phyloP scores from a whole-genome alignment of 768 basidiomycete species.

The Scleroderma citrinum region DNA sequence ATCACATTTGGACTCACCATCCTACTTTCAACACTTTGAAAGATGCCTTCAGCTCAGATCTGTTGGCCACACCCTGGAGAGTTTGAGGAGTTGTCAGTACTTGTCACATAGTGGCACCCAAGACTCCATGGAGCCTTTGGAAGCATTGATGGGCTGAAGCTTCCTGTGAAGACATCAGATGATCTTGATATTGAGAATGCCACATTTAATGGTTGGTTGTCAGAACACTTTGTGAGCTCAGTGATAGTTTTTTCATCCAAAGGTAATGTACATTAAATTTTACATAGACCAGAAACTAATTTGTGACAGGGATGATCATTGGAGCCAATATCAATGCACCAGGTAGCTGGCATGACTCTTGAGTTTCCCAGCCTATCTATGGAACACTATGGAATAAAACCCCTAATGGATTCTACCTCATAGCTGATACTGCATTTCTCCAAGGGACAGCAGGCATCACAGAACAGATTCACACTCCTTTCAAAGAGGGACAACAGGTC shows the following conservation, averaged over 20 bases:
- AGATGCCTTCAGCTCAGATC: slow-evolving; percentile 26
- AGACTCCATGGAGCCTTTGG: slow-evolving; percentile 35
- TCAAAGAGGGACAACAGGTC: slow-evolving; percentile 28
- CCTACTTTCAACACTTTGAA: slow-evolving; percentile 24
- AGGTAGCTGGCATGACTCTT: slow-evolving; percentile 46
- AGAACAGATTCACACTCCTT: slow-evolving; percentile 32
- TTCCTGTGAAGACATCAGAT: slow-evolving; percentile 30
- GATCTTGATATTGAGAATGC: slow-evolving; percentile 41
- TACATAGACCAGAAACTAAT: too few relatives aligned
- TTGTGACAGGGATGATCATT: slow-evolving; percentile 31
- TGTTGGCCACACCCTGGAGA: slow-evolving; percentile 22
- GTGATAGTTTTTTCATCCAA: slow-evolving; percentile 33
- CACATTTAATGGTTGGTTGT: slow-evolving; percentile 41
- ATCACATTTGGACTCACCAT: slow-evolving; percentile 29
- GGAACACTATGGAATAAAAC: slow-evolving; percentile 26
- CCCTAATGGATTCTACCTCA: slow-evolving; percentile 37
- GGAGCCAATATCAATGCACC: slow-evolving; percentile 32
- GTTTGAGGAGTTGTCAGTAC: slow-evolving; percentile 20
- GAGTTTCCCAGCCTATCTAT: slow-evolving; percentile 36
- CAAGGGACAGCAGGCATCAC: slow-evolving; percentile 26
- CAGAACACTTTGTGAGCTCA: slow-evolving; percentile 34
- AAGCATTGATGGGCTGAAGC: slow-evolving; percentile 37
- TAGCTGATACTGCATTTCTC: slow-evolving; percentile 44
- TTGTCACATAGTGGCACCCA: slow-evolving; percentile 26
- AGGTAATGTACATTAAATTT: slow-evolving; percentile 10